A percentile compares a stretch with the other conserved stretches of the same genome.
Evolutionary conservation across 2,329 filamentous ascomycete species (phyloP).

Genomic region (Huntiella moniliformis): DNA sequence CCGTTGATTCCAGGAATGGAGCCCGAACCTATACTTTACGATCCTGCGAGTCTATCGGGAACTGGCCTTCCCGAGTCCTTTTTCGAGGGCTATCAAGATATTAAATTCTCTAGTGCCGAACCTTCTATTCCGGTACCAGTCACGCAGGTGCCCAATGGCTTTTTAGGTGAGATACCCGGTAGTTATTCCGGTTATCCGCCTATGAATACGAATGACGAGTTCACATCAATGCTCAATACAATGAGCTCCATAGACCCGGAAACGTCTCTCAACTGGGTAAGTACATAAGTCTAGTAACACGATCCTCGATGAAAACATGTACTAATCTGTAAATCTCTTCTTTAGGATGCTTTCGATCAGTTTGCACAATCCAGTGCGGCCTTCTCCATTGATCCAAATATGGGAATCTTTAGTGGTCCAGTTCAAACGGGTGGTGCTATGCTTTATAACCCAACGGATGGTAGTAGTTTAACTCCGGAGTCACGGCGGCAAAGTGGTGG

Average conservation of each 20-base stretch:
- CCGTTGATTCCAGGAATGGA: not conserved
- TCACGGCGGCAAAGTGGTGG: too few species aligned
- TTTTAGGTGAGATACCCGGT: not conserved
- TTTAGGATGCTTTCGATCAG: slow-evolving; percentile 36
- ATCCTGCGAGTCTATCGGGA: not conserved
- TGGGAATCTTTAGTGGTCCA: not conserved
- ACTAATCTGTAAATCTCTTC: not conserved
- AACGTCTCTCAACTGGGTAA: slow-evolving; percentile 28
- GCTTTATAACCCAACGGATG: too few species aligned
- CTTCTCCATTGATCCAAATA: slow-evolving; percentile 5
- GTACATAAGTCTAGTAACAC: slow-evolving; percentile 11
- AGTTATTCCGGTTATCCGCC: not conserved
- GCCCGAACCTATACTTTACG: not conserved
- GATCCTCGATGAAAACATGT: not conserved
- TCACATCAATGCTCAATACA: slow-evolving; percentile 29
- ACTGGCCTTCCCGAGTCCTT: not conserved
- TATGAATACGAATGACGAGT: not conserved
- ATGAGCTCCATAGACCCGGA: slow-evolving; percentile 17
- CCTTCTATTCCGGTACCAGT: too few species aligned
- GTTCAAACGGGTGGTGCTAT: too few species aligned
- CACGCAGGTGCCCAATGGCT: not conserved
- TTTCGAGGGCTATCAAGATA: not conserved
- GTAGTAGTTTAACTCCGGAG: too few species aligned
- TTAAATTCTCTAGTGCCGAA: too few species aligned
- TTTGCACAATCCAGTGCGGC: slow-evolving; percentile 26